phyloP scores from a whole-genome alignment of 2,329 filamentous ascomycete species.

The Venturia asperata region DNA sequence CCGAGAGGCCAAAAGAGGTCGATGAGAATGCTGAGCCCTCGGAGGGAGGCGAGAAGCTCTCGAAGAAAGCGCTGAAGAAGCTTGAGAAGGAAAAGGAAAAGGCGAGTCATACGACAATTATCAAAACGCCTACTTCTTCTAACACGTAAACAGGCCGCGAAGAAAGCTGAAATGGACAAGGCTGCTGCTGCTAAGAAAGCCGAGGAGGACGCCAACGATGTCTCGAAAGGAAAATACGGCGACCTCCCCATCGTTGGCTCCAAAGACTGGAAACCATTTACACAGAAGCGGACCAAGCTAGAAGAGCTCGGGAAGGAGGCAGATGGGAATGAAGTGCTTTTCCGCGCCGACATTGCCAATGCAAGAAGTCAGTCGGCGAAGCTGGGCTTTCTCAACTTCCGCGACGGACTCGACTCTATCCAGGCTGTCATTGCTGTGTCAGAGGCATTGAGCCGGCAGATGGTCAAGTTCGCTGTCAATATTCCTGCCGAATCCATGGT shows the following conservation, averaged over 20 bases:
- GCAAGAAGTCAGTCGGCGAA: conserved; percentile 82
- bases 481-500: conserved; percentile 77
- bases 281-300: conserved; percentile 52
- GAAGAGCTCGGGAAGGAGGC: conserved; percentile 55
- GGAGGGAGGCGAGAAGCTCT: conserved; percentile 22
- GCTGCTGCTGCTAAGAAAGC: conserved; percentile 57
- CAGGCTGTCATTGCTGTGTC: conserved; percentile 69
- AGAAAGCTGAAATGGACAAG: conserved; percentile 35
- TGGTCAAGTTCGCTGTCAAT: conserved; percentile 84
- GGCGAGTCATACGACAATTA: conserved; percentile 23
- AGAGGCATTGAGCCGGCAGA: conserved; percentile 63
- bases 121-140: neutral
- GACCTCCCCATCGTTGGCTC: conserved; percentile 54
- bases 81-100: conserved; percentile 37
- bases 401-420: conserved; percentile 67
- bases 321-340: conserved; percentile 49
- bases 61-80: conserved; percentile 38
- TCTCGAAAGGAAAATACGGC: conserved; percentile 74
- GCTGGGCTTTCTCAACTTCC: conserved; percentile 82
- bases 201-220: conserved; percentile 57
- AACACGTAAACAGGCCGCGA: conserved; percentile 30
- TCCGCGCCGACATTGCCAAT: conserved; percentile 81
- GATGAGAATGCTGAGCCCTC: conserved; percentile 16
- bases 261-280: conserved; percentile 44
- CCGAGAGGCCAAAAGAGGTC: conserved; percentile 20